Evolutionary conservation across 176 grass and related monocot species (phyloP).

Genomic region (Lolium multiflorum): DNA sequence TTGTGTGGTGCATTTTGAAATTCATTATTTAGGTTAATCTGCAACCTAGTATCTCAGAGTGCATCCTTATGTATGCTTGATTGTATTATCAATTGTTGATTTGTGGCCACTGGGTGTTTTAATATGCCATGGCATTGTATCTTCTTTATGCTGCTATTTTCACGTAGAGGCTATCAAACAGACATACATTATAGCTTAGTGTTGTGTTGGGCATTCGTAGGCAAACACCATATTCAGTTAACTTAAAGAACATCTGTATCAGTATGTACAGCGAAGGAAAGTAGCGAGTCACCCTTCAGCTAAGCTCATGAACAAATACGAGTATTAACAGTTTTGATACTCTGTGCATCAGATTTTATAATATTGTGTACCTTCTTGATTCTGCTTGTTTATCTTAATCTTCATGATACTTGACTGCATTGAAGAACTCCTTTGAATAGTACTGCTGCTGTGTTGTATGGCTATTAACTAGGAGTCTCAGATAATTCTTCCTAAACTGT

Average conservation of each 20-base stretch:
- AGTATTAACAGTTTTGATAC: background rate
- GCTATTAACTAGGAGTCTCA: background rate
- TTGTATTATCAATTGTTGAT: background rate
- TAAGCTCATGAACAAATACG: background rate
- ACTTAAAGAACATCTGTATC: background rate
- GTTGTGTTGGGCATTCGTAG: background rate
- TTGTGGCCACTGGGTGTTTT: background rate
- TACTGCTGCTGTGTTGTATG: background rate
- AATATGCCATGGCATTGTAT: background rate
- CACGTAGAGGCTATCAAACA: background rate
- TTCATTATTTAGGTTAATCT: slow-evolving; percentile 2
- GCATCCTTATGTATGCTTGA: background rate
- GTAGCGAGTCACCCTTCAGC: background rate
- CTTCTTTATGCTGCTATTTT: background rate
- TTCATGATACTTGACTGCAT: background rate
- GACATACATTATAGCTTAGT: background rate
- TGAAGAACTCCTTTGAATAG: background rate
- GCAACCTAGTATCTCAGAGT: background rate
- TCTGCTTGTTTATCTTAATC: background rate
- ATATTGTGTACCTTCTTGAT: background rate
- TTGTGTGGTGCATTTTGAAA: background rate
- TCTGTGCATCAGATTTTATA: background rate
- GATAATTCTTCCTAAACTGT: background rate
- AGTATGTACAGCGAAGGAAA: slow-evolving; percentile 6
- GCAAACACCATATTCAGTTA: too few relatives aligned